phyloP scores from a whole-genome alignment of 2,329 filamentous ascomycete species.

The Cytospora schulzeri region DNA sequence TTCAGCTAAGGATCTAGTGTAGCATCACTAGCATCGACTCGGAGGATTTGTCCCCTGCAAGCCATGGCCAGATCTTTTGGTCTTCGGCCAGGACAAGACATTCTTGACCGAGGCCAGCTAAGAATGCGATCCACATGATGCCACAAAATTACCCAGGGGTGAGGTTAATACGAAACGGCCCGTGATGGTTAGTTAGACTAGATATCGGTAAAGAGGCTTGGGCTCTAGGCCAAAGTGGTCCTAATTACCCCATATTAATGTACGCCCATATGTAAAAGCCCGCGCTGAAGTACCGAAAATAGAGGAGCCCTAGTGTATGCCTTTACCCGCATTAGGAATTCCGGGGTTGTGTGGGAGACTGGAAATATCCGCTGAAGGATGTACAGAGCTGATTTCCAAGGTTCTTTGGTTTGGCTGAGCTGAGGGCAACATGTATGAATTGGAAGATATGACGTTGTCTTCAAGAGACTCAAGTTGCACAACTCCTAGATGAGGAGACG shows the following conservation, averaged over 20 bases:
- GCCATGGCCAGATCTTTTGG: slow-evolving; percentile 6
- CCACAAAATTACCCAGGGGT: slow-evolving; percentile 1
- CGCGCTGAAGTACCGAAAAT: slow-evolving; percentile 11
- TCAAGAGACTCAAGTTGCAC: background rate
- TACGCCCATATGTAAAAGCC: background rate
- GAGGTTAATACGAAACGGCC: slow-evolving; percentile 12
- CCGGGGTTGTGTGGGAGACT: background rate
- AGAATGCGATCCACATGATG: background rate
- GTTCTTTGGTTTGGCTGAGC: background rate
- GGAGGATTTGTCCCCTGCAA: slow-evolving; percentile 1
- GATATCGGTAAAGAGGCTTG: background rate
- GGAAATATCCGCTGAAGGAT: background rate
- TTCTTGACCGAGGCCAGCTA: background rate
- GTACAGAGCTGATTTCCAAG: no score
- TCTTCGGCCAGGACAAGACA: background rate
- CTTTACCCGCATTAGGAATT: slow-evolving; percentile 6
- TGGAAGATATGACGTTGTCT: background rate
- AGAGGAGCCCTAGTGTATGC: slow-evolving; percentile 3
- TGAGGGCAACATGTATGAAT: background rate
- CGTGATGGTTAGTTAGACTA: background rate
- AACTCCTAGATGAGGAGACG: no score
- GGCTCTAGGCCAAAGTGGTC: background rate
- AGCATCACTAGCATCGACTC: background rate
- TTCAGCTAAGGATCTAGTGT: background rate
- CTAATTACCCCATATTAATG: background rate